Evolutionary conservation across 2,329 filamentous ascomycete genomes (phyloP), one percentile per base, ranked within the genome.

Genomic region (Paraconiothyrium brasiliense): DNA sequence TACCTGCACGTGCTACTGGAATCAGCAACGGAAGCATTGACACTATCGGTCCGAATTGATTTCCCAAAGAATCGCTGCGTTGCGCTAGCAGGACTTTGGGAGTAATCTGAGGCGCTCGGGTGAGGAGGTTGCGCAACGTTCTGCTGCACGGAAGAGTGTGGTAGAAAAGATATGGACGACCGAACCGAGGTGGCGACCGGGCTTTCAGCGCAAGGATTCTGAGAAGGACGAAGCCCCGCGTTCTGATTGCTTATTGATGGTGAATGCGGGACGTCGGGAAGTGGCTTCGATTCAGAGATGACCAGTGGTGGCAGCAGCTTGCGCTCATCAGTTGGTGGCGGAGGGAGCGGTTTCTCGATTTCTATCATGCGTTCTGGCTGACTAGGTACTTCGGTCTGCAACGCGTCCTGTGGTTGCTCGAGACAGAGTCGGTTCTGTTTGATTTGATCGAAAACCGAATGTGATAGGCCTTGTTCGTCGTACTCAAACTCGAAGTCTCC

Each of bases 401-500:
- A 61, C 30, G 64, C 57, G 16, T 69, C 66, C 46, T 67, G 57
- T 20, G 61, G 39, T 24, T 61, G 49, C 20, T 48, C 57, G 22
- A 68, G 63, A 65, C 46, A 67, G 54, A 58, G 39, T 24, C 59
- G 49, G n/a, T 48, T 57, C 14, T 69, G 65, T 13, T 54, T 63
- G 47, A 76, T 68, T 47, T 74, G 67, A 50, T 79, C 72, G 54
- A 80, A 75, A 7, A 80, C 73, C 2, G 68, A 64, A 22, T 78
- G 71, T 4, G 75, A 72, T 10, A 91, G 65, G 72, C 79, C 65
- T 20, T 80, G 81, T 3, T 61, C 62, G 49, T 71, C 81, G 41
- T 81, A 74, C 67, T 91, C 88, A 67, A 94, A 88, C 77, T 97
- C 93, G 67, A 97, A 97, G 77, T 97, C 94, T 22, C 94, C 93